Evolutionary conservation across 78 protist species (phyloP).

Genomic region (Emiliania huxleyi): DNA sequence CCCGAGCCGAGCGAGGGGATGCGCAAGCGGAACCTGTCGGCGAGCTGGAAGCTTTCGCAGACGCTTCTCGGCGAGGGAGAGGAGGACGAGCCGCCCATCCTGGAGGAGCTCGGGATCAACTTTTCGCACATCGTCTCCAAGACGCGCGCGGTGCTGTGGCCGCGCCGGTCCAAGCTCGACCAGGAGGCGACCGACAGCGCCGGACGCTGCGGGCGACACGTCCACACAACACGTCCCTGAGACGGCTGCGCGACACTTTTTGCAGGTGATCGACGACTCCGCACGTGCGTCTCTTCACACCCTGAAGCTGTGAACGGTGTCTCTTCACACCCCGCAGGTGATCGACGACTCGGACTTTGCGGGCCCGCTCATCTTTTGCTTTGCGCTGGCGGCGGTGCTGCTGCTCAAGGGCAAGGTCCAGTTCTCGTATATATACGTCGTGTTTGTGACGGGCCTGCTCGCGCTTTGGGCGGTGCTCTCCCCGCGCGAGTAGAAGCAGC

Average conservation of each 20-base stretch:
- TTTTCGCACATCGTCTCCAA: not conserved
- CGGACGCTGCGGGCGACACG: no score
- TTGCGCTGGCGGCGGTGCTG: not conserved
- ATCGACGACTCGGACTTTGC: not conserved
- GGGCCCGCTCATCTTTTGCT: not conserved
- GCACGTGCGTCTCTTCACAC: no score
- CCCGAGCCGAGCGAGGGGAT: not conserved
- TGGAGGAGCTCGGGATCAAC: not conserved
- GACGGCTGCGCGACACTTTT: no score
- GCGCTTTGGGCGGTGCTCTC: not conserved
- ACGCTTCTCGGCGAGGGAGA: not conserved
- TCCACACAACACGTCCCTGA: no score
- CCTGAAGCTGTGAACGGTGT: no score
- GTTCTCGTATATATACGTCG: not conserved
- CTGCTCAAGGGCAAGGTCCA: not conserved
- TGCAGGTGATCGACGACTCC: no score
- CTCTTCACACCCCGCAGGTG: no score
- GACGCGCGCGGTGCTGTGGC: not conserved
- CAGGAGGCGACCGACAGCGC: no score
- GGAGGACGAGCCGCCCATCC: not conserved
- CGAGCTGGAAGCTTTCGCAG: no score
- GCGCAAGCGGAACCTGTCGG: not conserved
- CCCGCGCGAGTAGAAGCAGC: no score
- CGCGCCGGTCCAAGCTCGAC: not conserved
- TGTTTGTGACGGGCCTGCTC: not conserved